These are phyloP conservation scores for Aspergillus leporis DNA, from an alignment of 495 filamentous ascomycete genomes.

Conservation along the genomic window DNA sequence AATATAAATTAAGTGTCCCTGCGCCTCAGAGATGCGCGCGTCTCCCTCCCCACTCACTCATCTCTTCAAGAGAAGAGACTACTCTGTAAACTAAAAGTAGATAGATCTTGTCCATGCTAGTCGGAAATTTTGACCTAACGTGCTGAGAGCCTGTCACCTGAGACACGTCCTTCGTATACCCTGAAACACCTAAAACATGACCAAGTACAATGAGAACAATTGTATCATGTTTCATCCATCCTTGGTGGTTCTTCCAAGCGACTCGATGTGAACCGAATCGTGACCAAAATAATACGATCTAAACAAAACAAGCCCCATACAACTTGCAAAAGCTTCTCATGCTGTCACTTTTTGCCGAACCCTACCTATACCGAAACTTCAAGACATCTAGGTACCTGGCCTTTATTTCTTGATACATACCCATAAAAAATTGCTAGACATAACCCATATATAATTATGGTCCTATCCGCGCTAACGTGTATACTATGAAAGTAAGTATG, in stretches of 20 bases:
- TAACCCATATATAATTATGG: neutral
- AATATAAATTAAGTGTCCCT: slow-evolving; percentile 3
- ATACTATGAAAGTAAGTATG: too few species aligned
- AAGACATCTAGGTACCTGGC: neutral
- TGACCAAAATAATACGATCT: neutral
- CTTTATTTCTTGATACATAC: neutral
- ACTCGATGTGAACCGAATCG: too few species aligned
- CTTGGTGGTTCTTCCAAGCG: too few species aligned
- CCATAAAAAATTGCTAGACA: too few species aligned
- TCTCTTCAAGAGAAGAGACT: neutral
- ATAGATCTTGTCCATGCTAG: neutral
- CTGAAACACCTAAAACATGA: neutral
- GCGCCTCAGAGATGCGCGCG: slow-evolving; percentile 2
- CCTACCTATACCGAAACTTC: too few species aligned
- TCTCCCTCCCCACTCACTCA: neutral
- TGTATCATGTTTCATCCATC: too few species aligned
- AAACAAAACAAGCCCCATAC: neutral
- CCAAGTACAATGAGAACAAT: neutral
- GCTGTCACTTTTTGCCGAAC: too few species aligned
- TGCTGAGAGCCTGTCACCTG: neutral
- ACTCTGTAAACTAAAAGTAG: neutral
- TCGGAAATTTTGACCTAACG: neutral
- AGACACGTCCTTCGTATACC: neutral
- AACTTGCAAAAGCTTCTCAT: too few species aligned
- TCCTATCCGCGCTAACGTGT: too few species aligned